Evolutionary conservation across 495 filamentous ascomycete species (phyloP).

Genomic region (Tuber brumale): DNA sequence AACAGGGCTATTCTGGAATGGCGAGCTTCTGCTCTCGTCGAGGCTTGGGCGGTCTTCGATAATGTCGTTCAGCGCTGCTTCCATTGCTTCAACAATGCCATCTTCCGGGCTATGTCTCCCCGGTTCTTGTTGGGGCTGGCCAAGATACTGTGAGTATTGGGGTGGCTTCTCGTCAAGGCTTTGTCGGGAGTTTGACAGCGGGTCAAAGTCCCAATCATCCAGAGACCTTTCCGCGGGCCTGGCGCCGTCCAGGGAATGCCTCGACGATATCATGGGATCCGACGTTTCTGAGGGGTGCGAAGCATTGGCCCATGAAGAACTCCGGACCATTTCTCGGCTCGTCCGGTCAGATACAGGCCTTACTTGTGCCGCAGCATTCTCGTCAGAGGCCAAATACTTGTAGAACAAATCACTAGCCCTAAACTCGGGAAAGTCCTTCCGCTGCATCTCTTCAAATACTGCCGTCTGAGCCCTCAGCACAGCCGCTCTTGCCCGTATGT

Average conservation of each 20-base stretch:
- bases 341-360: constrained; percentile 1
- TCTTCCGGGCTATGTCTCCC: constrained; percentile 44
- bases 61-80: constrained; percentile 88
- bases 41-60: constrained; percentile 56
- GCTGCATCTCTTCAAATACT: constrained; percentile 75
- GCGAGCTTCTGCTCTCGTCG: constrained; percentile 9
- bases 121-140: constrained; percentile 45
- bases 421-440: constrained; percentile 72
- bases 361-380: constrained; percentile 46
- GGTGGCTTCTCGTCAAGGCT: constrained; percentile 49
- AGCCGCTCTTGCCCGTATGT: constrained; percentile 72
- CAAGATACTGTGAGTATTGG: constrained; percentile 47
- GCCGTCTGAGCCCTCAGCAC: constrained; percentile 75
- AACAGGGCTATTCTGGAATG: constrained; percentile 22
- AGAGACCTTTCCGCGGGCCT: constrained; percentile 4
- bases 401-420: constrained; percentile 88
- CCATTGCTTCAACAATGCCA: constrained; percentile 77
- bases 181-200: constrained; percentile 54
- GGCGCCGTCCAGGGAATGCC: constrained; percentile 27
- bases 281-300: constrained; percentile 10
- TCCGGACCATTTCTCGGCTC: constrained; percentile 21
- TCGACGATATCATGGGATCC: constrained; percentile 43
- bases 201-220: constrained; percentile 61
- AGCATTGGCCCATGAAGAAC: constrained; percentile 33
- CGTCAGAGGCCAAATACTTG: constrained; percentile 88